Percentiles rank a stretch among this genome's conserved stretches.
Conservation (phyloP, 1,284 basidiomycete species). For the Neotropicomus parvogracilis region DNA sequence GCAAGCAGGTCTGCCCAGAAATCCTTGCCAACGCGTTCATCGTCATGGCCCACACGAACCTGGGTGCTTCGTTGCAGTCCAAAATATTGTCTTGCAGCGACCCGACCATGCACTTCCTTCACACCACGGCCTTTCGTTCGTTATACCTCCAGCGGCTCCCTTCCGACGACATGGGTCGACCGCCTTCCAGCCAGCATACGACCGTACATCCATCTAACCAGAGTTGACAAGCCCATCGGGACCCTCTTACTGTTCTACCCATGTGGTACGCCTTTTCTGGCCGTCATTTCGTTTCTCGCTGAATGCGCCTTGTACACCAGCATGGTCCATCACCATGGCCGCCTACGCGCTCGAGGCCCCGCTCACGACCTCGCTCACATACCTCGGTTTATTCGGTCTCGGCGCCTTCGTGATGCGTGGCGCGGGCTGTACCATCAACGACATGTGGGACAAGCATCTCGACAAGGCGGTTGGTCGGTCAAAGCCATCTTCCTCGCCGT, state of each 20-base stretch:
- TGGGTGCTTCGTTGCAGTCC: background rate
- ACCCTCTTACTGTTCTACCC: slow-evolving; percentile 90
- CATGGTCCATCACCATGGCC: slow-evolving; percentile 96
- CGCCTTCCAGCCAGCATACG: slow-evolving; percentile 52
- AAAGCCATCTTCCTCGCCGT: background rate
- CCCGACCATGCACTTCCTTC: no score
- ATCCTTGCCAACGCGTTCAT: background rate
- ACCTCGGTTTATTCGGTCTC: slow-evolving; percentile 80
- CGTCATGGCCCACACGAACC: slow-evolving; percentile 1
- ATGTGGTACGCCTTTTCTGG: slow-evolving; percentile 60
- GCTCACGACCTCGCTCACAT: slow-evolving; percentile 65
- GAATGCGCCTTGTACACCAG: slow-evolving; percentile 42
- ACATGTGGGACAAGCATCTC: slow-evolving; percentile 95
- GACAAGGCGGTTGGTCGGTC: slow-evolving; percentile 84
- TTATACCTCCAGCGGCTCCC: slow-evolving; percentile 16
- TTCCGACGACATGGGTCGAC: slow-evolving; percentile 61
- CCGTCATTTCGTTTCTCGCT: background rate
- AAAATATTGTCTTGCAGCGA: background rate
- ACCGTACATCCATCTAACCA: slow-evolving; percentile 84
- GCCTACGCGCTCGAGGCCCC: slow-evolving; percentile 72
- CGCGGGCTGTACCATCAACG: slow-evolving; percentile 98
- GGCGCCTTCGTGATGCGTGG: slow-evolving; percentile 97
- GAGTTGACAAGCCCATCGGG: slow-evolving; percentile 95
- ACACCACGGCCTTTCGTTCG: slow-evolving; percentile 13
- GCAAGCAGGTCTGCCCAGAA: slow-evolving; percentile 2